These are phyloP conservation scores for Hyaloperonospora arabidopsidis DNA, from an alignment of 352 stramenopile species.

Conservation along the genomic window DNA sequence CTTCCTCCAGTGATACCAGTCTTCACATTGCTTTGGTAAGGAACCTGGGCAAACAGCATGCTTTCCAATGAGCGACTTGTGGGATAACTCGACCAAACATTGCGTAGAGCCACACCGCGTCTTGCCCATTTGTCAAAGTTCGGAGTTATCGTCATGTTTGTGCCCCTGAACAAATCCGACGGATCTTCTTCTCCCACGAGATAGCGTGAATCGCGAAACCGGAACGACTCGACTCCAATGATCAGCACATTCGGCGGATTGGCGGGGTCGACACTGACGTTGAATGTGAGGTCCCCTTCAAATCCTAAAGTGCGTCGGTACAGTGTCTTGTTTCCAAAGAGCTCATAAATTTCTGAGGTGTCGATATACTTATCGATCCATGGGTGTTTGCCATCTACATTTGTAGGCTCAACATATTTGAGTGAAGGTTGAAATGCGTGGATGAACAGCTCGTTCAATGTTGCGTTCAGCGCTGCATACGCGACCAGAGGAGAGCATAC, in stretches of 20 bases:
- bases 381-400: slow-evolving; percentile 6
- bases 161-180: slow-evolving; percentile 12
- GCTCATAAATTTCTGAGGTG: slow-evolving; percentile 11
- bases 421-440: slow-evolving; percentile 3
- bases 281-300: slow-evolving; percentile 16
- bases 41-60: slow-evolving; percentile 55
- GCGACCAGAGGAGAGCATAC: background rate
- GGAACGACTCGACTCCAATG: slow-evolving; percentile 48
- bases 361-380: slow-evolving; percentile 20
- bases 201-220: slow-evolving; percentile 44
- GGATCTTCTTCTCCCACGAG: slow-evolving; percentile 8
- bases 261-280: slow-evolving; percentile 7
- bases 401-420: slow-evolving; percentile 3
- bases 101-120: slow-evolving; percentile 42
- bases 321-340: slow-evolving; percentile 18
- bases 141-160: slow-evolving; percentile 37
- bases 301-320: slow-evolving; percentile 21
- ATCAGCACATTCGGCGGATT: slow-evolving; percentile 46
- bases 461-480: background rate
- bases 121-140: slow-evolving; percentile 54
- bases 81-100: slow-evolving; percentile 60
- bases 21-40: slow-evolving; percentile 48
- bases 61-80: slow-evolving; percentile 63
- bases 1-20: slow-evolving; percentile 37
- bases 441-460: background rate